Percentiles rank a stretch among this genome's conserved stretches.
phyloP scores from a whole-genome alignment of 129 eudicot species.

The Tanacetum coccineum region DNA sequence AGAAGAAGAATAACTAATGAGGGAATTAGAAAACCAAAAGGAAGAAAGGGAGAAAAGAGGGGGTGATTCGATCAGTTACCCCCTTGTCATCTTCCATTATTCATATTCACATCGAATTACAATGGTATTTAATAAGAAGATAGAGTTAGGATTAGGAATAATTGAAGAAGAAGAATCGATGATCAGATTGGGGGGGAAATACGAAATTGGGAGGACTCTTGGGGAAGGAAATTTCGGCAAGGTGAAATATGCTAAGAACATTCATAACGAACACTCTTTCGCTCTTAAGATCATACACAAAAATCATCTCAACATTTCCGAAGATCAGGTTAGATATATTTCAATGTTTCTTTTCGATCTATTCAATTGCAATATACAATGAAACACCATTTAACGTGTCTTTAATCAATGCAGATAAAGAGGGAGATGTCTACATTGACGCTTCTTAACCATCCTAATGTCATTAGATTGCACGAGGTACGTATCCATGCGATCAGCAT shows the following conservation, averaged over 20 bases:
- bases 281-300: slow-evolving; percentile 52
- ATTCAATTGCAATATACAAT: too few species aligned
- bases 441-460: slow-evolving; percentile 64
- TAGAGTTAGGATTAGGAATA: slow-evolving; percentile 4
- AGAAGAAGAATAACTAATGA: too few species aligned
- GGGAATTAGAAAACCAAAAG: too few species aligned
- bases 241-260: slow-evolving; percentile 55
- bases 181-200: slow-evolving; percentile 54
- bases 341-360: too few species aligned
- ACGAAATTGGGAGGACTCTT: slow-evolving; percentile 58
- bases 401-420: slow-evolving; percentile 46
- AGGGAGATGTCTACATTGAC: slow-evolving; percentile 69
- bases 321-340: slow-evolving; percentile 41
- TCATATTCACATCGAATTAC: too few species aligned
- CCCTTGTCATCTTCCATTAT: too few species aligned
- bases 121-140: not conserved
- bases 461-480: slow-evolving; percentile 57
- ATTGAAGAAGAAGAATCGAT: slow-evolving; percentile 23
- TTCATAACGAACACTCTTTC: slow-evolving; percentile 44
- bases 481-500: not conserved
- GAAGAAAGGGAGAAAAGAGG: too few species aligned
- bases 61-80: too few species aligned
- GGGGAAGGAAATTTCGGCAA: slow-evolving; percentile 73
- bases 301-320: slow-evolving; percentile 43
- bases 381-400: too few species aligned